phyloP scores from a whole-genome alignment of 2,329 filamentous ascomycete genomes.

The Zymoseptoria ardabiliae region DNA sequence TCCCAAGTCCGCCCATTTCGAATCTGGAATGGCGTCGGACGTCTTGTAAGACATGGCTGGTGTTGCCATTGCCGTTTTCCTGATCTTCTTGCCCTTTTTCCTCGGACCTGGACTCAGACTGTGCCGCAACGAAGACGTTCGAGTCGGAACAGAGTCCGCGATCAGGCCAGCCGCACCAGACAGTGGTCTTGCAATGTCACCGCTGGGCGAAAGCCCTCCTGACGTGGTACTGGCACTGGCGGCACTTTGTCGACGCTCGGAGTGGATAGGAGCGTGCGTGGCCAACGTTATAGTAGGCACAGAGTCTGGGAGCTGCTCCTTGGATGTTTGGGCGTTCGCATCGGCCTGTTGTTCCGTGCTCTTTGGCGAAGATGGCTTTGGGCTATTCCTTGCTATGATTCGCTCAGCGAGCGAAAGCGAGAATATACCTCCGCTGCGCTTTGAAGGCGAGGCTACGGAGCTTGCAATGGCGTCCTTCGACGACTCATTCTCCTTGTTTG shows the following conservation, averaged over 20 bases:
- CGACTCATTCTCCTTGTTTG: neutral
- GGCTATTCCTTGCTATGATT: neutral
- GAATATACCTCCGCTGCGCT: neutral
- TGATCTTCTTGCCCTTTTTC: conserved; percentile 23
- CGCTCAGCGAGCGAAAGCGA: neutral
- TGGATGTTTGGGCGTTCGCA: neutral
- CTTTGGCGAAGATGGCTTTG: conserved; percentile 4
- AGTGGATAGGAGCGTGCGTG: conserved; percentile 6
- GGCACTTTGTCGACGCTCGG: conserved; percentile 1
- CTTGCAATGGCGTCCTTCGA: neutral
- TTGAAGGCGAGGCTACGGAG: neutral
- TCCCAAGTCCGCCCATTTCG: conserved; percentile 29
- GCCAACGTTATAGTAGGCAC: conserved; percentile 27
- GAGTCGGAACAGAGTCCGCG: conserved; percentile 27
- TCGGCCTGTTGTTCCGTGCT: conserved; percentile 13
- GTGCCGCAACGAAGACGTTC: conserved; percentile 29
- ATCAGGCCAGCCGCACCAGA: conserved; percentile 19
- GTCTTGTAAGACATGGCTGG: conserved; percentile 11
- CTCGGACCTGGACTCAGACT: conserved; percentile 26
- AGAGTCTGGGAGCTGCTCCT: neutral
- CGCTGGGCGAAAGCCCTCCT: neutral
- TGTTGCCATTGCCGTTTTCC: conserved; percentile 13
- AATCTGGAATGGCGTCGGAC: conserved; percentile 26
- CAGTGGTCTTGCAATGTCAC: neutral
- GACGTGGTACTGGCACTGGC: conserved; percentile 7